Conservation (phyloP, 257 asterid genomes). For the Prunella vulgaris region DNA sequence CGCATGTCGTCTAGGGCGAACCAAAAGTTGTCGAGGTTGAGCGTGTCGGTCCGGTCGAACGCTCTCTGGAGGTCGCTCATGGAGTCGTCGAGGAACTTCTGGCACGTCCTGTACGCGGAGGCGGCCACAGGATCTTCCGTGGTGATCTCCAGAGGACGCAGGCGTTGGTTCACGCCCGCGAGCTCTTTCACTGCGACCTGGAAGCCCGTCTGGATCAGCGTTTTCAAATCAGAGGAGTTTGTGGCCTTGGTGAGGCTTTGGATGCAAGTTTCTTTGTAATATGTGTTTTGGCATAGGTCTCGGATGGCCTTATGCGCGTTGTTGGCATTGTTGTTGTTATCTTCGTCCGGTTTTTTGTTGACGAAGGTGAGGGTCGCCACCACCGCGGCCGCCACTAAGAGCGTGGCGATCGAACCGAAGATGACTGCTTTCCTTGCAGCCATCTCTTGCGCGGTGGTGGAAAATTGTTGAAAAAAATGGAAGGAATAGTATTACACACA, state of each 20-base stretch:
- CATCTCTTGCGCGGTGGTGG: background rate
- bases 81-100: conserved; percentile 26
- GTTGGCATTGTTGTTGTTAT: background rate
- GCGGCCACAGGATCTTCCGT: conserved; percentile 16
- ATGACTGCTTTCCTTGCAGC: conserved; percentile 18
- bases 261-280: conserved; percentile 34
- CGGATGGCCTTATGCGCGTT: conserved; percentile 11
- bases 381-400: conserved; percentile 17
- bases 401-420: conserved; percentile 16
- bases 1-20: conserved; percentile 23
- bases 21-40: background rate
- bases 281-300: conserved; percentile 27
- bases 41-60: background rate
- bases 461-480: background rate
- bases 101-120: conserved; percentile 21
- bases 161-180: background rate
- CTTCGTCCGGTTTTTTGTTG: background rate
- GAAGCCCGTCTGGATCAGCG: conserved; percentile 23
- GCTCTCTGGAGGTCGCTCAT: conserved; percentile 24
- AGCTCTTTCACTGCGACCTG: conserved; percentile 20
- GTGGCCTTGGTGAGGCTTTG: conserved; percentile 25
- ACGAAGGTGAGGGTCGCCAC: conserved; percentile 17
- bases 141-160: conserved; percentile 5
- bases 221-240: conserved; percentile 23
- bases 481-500: background rate